A percentile compares a stretch with the other conserved stretches of the same genome.
Evolutionary conservation across 2,329 filamentous ascomycete species (phyloP).

Genomic region (Colletotrichum higginsianum): DNA sequence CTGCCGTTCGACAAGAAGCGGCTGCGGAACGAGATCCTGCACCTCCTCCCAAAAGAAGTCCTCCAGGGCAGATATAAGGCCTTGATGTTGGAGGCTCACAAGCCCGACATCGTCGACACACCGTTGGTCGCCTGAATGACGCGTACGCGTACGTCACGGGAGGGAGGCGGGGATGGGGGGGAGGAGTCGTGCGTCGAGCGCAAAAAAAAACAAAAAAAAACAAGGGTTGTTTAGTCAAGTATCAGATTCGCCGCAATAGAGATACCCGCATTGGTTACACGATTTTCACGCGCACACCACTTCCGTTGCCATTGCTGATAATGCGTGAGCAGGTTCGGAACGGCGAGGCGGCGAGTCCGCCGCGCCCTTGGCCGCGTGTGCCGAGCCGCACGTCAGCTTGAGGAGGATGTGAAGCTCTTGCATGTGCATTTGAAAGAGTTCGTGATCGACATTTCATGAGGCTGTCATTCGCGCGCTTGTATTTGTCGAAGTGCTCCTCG

Average conservation of each 20-base stretch:
- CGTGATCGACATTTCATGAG: neutral
- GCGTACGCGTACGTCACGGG: neutral
- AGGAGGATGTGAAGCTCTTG: slow-evolving; percentile 2
- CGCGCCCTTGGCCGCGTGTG: neutral
- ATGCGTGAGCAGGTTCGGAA: too few relatives aligned
- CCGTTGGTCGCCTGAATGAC: neutral
- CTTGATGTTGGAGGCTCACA: slow-evolving; percentile 47
- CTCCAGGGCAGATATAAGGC: slow-evolving; percentile 46
- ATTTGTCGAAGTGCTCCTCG: neutral
- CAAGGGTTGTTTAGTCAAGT: neutral
- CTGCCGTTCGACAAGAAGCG: slow-evolving; percentile 65
- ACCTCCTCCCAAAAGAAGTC: slow-evolving; percentile 48
- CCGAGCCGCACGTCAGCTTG: neutral
- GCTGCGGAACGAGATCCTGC: slow-evolving; percentile 61
- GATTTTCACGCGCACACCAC: neutral
- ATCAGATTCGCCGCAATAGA: slow-evolving; percentile 28
- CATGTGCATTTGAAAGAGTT: neutral
- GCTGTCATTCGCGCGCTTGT: neutral
- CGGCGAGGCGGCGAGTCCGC: neutral
- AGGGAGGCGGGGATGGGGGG: neutral
- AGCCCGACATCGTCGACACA: slow-evolving; percentile 8
- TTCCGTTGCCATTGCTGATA: too few relatives aligned
- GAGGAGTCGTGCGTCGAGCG: too few relatives aligned
- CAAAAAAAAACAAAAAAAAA: too few relatives aligned
- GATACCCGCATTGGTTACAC: slow-evolving; percentile 32